Base-by-base conservation (phyloP, 2,329 filamentous ascomycete species). In the Alternaria sp. region DNA sequence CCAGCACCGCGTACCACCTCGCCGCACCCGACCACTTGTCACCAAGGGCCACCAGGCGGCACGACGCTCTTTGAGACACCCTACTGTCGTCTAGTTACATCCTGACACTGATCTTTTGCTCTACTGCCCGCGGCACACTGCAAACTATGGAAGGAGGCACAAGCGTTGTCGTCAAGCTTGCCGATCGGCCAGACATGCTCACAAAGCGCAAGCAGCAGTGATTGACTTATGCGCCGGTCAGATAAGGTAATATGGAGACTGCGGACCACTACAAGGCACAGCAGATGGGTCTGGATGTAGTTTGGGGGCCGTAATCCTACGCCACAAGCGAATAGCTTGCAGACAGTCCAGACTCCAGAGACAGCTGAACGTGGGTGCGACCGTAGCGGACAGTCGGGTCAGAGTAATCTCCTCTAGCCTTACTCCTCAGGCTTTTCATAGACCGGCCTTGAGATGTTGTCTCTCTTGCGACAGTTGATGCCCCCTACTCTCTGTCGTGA, bases 241-340 rank as follows among this genome's bases (percentile, higher is more conserved):
- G 31, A 40, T 23, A 37, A 41, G 26, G 26, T 48, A 23, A n/a
- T n/a, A 50, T 39, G 45, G 23, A 36, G 45, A 14, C 24, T 26
- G 45, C 28, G 40, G 29, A 42, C 45, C 44, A 50, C 44, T 28
- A 29, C 21, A 33, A 42, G 33, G 41, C 49, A 51, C 40, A 50
- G 49, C 34, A 52, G 40, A 49, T 17, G 34, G 36, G 52, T 21
- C 46, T 53, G 45, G 52, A 42, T 37, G 51, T 37, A 23, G 37
- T 36, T 59, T 56, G 60, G 60, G 59, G 60, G 52, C 60, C 42
- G 39, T 14, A 29, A 41, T 26, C 9, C 13, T 40, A 11, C 48
- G 60, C 60, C 60, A 62, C 60, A 56, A 55, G 54, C 58, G 50
- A 34, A 54, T 31, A 52, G 54, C 51, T 50, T 61, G 51, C 46